Evolutionary conservation across 768 basidiomycete species (phyloP).

Genomic region (Xerocomus spinulosus): DNA sequence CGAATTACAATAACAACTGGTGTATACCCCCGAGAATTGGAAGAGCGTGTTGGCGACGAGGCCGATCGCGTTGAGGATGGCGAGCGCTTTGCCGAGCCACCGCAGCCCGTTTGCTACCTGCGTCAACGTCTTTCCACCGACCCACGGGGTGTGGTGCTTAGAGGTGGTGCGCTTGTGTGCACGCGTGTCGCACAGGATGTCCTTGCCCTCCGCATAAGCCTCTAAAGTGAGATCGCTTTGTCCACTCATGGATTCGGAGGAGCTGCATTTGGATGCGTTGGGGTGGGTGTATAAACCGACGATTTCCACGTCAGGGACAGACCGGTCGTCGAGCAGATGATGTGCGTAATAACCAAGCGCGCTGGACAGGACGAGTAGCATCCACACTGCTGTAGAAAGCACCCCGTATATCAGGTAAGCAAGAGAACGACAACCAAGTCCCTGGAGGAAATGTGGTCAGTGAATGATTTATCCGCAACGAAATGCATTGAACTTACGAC

Average conservation of each 20-base stretch:
- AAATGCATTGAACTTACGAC: no score
- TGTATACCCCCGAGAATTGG: background rate
- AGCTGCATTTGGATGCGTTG: background rate
- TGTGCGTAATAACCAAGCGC: background rate
- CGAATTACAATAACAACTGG: background rate
- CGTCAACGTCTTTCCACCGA: background rate
- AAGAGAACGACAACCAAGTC: slow-evolving; percentile 33
- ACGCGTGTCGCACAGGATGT: background rate
- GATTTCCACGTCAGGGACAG: background rate
- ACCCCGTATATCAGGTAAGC: slow-evolving; percentile 29
- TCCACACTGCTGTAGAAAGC: slow-evolving; percentile 30
- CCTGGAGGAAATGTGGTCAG: slow-evolving; percentile 5
- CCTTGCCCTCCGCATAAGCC: background rate
- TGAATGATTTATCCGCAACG: background rate
- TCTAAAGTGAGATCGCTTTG: no score
- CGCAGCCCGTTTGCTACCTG: background rate
- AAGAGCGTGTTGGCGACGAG: background rate
- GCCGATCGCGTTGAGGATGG: background rate
- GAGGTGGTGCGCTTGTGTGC: no score
- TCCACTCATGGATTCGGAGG: background rate
- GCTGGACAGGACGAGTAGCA: slow-evolving; percentile 29
- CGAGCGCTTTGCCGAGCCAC: background rate
- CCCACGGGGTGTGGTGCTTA: no score
- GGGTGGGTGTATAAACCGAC: background rate
- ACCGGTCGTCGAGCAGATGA: background rate